These are phyloP conservation scores for Sporothrix pallida DNA, from an alignment of 2,329 filamentous ascomycete species.

Conservation along the genomic window DNA sequence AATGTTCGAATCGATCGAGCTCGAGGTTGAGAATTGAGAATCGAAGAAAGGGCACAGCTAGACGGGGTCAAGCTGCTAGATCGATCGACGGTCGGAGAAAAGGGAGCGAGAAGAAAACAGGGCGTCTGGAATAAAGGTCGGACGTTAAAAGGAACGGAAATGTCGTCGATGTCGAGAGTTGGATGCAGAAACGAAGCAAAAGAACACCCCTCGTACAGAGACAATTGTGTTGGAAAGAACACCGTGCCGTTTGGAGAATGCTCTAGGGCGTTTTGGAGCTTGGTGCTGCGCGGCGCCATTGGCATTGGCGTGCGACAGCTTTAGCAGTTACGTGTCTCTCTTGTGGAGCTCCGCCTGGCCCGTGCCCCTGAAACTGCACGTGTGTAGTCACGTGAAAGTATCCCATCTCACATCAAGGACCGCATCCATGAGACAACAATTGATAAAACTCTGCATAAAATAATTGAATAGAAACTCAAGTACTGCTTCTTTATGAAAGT, in stretches of 20 bases:
- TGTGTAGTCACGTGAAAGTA: constrained; percentile 26
- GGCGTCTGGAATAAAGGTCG: too few species aligned
- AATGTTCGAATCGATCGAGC: neutral
- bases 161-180: too few species aligned
- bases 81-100: constrained; percentile 21
- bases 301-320: constrained; percentile 31
- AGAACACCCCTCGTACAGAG: constrained; percentile 7
- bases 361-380: constrained; percentile 27
- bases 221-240: constrained; percentile 32
- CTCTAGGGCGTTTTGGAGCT: constrained; percentile 16
- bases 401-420: too few species aligned
- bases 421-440: too few species aligned
- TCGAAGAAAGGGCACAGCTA: neutral
- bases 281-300: constrained; percentile 22
- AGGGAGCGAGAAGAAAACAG: neutral
- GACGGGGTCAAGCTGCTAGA: neutral
- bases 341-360: constrained; percentile 29
- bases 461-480: too few species aligned
- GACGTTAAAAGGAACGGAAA: too few species aligned
- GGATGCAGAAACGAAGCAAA: neutral
- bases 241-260: constrained; percentile 28
- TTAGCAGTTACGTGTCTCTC: constrained; percentile 38
- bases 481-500: too few species aligned
- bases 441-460: too few species aligned
- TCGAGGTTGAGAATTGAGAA: neutral